Evolutionary conservation across 257 asterid species (phyloP).

Genomic region (Solanum dulcamara): DNA sequence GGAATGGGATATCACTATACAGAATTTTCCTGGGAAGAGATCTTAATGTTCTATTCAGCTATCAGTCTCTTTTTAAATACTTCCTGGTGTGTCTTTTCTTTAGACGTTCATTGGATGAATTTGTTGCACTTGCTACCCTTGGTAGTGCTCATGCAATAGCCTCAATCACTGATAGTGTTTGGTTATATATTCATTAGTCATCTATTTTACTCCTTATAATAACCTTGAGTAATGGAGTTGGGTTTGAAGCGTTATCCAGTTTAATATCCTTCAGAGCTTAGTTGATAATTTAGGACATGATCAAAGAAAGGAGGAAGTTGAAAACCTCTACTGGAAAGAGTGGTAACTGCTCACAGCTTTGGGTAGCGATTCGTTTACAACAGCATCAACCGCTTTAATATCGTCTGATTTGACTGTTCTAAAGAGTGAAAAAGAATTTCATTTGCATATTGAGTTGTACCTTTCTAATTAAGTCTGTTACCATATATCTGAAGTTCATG

Average conservation of each 20-base stretch:
- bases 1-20: not conserved
- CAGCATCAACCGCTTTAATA: not conserved
- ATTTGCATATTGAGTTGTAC: not conserved
- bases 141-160: not conserved
- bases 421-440: not conserved
- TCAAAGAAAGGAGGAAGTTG: not conserved
- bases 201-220: not conserved
- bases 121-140: not conserved
- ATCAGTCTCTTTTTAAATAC: not conserved
- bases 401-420: not conserved
- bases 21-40: not conserved
- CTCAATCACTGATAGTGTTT: not conserved
- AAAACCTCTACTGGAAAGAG: not conserved
- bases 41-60: not conserved
- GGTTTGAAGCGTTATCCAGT: not conserved
- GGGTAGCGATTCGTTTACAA: not conserved
- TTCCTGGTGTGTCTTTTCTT: not conserved
- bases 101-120: not conserved
- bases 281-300: not conserved
- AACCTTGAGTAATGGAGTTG: not conserved
- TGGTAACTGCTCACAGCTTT: not conserved
- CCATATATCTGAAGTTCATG: not conserved
- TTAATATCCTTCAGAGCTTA: not conserved
- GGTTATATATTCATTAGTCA: not conserved
- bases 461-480: not conserved